Base-by-base conservation (phyloP, 257 asterid species). In the Solanum medicagineum region DNA sequence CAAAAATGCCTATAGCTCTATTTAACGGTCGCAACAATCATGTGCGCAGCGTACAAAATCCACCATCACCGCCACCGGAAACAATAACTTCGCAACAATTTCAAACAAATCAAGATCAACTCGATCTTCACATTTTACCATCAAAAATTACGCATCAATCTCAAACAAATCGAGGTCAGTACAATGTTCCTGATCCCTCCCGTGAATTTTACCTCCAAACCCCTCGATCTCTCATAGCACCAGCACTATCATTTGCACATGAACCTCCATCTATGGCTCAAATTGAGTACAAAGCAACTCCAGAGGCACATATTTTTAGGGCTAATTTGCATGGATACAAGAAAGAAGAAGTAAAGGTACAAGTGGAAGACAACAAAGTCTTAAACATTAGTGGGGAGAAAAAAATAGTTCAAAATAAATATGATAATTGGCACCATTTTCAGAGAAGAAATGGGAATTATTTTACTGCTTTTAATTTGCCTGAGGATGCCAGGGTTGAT, bases 1-100 rank as follows among this genome's bases (percentile, higher is more conserved):
- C 66, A 79, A 62, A 20, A 59, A 89, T 89, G 92, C 83, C 90
- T 17, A 20, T 81, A 0, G 87, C 91, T 29, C 55, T 32, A 68
- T 85, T 83, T 75, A 81, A 71, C 19, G 83, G 36, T 10, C 84
- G 83, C 68, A 87, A 82, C 80, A 83, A 9, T 59, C 88, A 65
- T 66, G 10, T 2, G 68, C n/a, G 26, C 9, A 57, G 16, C n/a
- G 81, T 11, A 74, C 73, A 17, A 56, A 85, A 89, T 44, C 63
- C 47, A 2, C 74, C 74, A 5, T 36, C 42, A 66, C 22, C 47
- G 29, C 4, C 32, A 20, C 10, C 80, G 20, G 9, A 32, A 71
- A 71, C 55, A 71, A 44, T 9, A 71, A 44, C 44, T 71, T 44
- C 56, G 1, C 80, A 44, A 44, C 80, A 71, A 71, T 71, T n/a